Conservation (phyloP, 352 stramenopile species). For the Phytophthora sp. region DNA sequence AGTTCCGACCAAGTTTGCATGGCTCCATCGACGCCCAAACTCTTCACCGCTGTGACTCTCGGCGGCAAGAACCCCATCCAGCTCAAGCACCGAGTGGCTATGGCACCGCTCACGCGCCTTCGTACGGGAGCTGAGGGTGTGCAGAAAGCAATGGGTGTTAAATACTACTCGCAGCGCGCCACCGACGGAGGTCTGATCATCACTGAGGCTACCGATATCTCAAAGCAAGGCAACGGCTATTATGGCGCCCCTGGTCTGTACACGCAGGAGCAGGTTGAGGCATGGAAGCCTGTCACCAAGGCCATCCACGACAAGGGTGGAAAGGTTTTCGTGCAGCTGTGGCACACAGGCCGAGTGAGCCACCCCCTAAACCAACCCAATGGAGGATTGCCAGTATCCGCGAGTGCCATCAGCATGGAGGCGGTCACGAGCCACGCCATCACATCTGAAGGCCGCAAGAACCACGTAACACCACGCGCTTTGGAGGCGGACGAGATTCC, state of each 20-base stretch:
- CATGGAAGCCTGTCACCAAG: constrained; percentile 54
- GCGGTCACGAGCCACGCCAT: constrained; percentile 26
- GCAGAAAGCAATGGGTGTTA: constrained; percentile 10
- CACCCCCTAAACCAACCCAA: constrained; percentile 54
- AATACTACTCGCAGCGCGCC: constrained; percentile 31
- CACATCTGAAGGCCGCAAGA: constrained; percentile 34
- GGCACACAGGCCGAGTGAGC: constrained; percentile 66
- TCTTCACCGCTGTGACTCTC: constrained; percentile 39
- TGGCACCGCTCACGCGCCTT: constrained; percentile 47
- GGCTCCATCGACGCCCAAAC: constrained; percentile 18
- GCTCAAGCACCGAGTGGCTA: constrained; percentile 52
- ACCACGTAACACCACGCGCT: constrained; percentile 48
- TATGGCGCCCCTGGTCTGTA: constrained; percentile 46
- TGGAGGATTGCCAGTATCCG: constrained; percentile 45
- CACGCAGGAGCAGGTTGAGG: constrained; percentile 44
- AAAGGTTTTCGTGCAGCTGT: constrained; percentile 76
- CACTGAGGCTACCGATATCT: constrained; percentile 52
- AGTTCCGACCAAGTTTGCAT: not conserved
- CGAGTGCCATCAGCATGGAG: constrained; percentile 29
- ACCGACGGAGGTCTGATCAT: constrained; percentile 51
- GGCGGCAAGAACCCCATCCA: constrained; percentile 35
- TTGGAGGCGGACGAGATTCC: constrained; percentile 77
- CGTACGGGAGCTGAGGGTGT: constrained; percentile 30
- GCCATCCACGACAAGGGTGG: constrained; percentile 70
- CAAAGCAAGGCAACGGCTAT: constrained; percentile 23